A percentile compares a stretch with the other conserved stretches of the same genome.
phyloP scores from a whole-genome alignment of 192 early-diverging fungal genomes.

The Backusella australiensis region DNA sequence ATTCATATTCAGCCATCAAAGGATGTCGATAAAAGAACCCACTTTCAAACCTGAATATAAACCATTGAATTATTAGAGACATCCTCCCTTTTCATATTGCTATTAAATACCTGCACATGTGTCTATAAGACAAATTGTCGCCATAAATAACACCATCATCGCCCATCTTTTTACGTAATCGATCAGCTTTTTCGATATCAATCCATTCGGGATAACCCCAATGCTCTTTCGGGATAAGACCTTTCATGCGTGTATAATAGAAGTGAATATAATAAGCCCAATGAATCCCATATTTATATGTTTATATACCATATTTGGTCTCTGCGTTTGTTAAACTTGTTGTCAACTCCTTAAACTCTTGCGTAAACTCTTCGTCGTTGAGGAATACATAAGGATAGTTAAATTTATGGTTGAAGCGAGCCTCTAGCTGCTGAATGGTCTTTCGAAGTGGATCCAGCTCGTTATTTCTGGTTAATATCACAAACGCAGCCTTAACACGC shows the following conservation, averaged over 20 bases:
- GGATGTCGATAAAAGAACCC: slow-evolving; percentile 82
- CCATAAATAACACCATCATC: slow-evolving; percentile 60
- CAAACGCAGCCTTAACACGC: slow-evolving; percentile 63
- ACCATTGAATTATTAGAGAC: not conserved
- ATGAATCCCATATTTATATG: no score
- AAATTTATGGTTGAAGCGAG: slow-evolving; percentile 76
- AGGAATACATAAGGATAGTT: slow-evolving; percentile 88
- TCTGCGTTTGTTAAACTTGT: slow-evolving; percentile 53
- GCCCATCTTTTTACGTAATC: slow-evolving; percentile 52
- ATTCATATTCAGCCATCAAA: slow-evolving; percentile 66
- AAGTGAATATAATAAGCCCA: no score
- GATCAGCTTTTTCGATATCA: slow-evolving; percentile 49
- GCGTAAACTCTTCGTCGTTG: slow-evolving; percentile 74
- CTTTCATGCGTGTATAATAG: slow-evolving; percentile 3
- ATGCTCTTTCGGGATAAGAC: slow-evolving; percentile 54
- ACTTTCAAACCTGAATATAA: slow-evolving; percentile 50
- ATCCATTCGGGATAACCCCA: slow-evolving; percentile 72
- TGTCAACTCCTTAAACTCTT: slow-evolving; percentile 62
- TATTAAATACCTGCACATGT: slow-evolving; percentile 60
- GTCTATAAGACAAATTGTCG: slow-evolving; percentile 57
- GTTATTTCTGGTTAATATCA: slow-evolving; percentile 70
- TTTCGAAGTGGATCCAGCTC: slow-evolving; percentile 62
- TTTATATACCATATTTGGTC: slow-evolving; percentile 51
- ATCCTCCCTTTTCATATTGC: not conserved
- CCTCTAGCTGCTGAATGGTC: slow-evolving; percentile 70